Percentiles rank a stretch among this genome's conserved stretches.
These are phyloP conservation scores for Blepharisma japonicum DNA, from an alignment of 73 alveolate genomes.

Conservation along the genomic window DNA sequence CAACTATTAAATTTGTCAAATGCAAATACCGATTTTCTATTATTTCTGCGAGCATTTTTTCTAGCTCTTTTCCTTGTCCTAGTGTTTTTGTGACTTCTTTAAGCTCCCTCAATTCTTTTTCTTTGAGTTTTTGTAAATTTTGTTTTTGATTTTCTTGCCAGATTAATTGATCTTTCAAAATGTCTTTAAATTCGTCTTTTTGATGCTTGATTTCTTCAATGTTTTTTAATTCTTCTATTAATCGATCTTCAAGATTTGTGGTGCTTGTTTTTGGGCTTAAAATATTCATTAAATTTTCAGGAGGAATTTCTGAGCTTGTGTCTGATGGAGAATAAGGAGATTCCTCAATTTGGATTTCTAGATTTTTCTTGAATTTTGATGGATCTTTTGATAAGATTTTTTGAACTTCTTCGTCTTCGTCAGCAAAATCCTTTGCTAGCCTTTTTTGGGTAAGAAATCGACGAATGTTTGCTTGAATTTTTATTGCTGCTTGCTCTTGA, in stretches of 20 bases:
- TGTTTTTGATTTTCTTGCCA: neutral
- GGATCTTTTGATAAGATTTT: neutral
- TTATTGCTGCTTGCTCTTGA: neutral
- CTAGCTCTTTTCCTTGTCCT: neutral
- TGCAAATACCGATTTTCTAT: neutral
- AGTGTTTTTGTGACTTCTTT: neutral
- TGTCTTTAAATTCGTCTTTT: neutral
- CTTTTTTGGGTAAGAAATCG: constrained; percentile 19
- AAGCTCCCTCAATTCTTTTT: neutral
- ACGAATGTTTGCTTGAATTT: constrained; percentile 8
- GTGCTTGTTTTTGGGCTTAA: too few species aligned
- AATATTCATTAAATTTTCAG: too few species aligned
- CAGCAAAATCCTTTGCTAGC: neutral
- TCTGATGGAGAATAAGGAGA: neutral
- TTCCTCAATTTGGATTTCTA: neutral
- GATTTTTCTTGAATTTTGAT: neutral
- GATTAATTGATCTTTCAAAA: neutral
- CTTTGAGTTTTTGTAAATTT: neutral
- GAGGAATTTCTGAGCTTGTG: neutral
- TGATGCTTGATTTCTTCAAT: too few species aligned
- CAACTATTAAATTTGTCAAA: too few species aligned
- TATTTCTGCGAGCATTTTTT: neutral
- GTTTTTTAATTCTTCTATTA: too few species aligned
- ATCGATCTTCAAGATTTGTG: too few species aligned
- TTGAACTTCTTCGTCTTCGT: constrained; percentile 10